Evolutionary conservation across 768 basidiomycete species (phyloP), one percentile per base, ranked within the genome.

Genomic region (Agrocybe praecox): DNA sequence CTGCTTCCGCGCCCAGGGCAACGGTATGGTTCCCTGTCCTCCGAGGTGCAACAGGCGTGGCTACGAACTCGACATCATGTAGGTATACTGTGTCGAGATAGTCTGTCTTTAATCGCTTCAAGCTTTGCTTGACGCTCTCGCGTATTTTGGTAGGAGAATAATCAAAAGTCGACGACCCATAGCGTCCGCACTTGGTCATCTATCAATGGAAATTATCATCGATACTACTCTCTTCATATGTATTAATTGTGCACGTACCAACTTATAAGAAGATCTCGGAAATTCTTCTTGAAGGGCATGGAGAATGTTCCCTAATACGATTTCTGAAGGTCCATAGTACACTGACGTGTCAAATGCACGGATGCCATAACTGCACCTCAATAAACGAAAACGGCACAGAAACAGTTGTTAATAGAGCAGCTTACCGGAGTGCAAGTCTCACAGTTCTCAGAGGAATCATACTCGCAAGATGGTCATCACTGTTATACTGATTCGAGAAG

Each of bases 121-220:
- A 74, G 63, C 89, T 91, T 55, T 82, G 83, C 47, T 76, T 69
- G 17, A 96, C 81, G 59, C 87, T 88, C 19, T 78, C 75, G 17
- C 88, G 84, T 52, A 96, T 83, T 33, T 80, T 83, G 6, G 67
- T 60, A 1, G 90, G 88, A 1, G 82, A 76, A 71, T 94, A 95
- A 70, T 96, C 90, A 62, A 94, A 94, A 43, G 78, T 74, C 1
- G 74, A 71, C 17, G 65, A 65, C 8, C 89, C 91, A 65, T 88
- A 91, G 33, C 93, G 82, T 21, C 94, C 94, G 58, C 89, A 90
- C 68, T 96, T 96, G 10, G 92, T 92, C 75, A 93, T 87, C 91
- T 94, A 55, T 2, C 45, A 51, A 46, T 33, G 17, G 29, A 18
- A 23, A 32, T n/a, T 33, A 49, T 14, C 14, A 9, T n/a, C n/a